Conservation (phyloP, 768 basidiomycete species). For the Leccinum variicolor region DNA sequence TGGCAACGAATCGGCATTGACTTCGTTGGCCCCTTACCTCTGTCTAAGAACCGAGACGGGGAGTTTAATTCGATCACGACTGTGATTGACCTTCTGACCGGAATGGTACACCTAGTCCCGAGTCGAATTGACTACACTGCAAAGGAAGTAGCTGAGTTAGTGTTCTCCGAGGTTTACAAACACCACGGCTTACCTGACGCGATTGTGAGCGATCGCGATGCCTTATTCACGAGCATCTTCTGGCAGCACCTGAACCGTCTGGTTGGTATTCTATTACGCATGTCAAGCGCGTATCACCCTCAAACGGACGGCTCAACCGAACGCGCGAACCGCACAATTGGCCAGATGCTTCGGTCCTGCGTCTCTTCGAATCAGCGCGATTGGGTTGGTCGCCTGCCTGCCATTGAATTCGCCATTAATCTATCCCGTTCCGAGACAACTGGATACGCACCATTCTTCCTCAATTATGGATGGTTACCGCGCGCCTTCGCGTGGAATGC, state of each 20-base stretch:
- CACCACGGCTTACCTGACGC: background rate
- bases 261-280: background rate
- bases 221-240: background rate
- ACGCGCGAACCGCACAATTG: constrained; percentile 8
- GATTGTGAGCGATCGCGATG: background rate
- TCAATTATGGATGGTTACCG: constrained; percentile 8
- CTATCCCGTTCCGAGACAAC: constrained; percentile 11
- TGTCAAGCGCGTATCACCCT: constrained; percentile 30
- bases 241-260: background rate
- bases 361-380: constrained; percentile 7
- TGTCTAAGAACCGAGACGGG: background rate
- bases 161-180: background rate
- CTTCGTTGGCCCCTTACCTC: constrained; percentile 22
- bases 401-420: constrained; percentile 26
- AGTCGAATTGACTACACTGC: background rate
- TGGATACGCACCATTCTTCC: constrained; percentile 18
- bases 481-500: constrained; percentile 19
- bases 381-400: background rate
- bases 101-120: background rate
- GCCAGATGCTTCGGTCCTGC: constrained; percentile 6
- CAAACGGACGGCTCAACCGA: constrained; percentile 34
- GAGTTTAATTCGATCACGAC: background rate
- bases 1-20: constrained; percentile 40
- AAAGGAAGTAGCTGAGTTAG: background rate
- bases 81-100: background rate